Conservation (phyloP, 2,329 filamentous ascomycete genomes). For the Xylariaceae sp. region DNA sequence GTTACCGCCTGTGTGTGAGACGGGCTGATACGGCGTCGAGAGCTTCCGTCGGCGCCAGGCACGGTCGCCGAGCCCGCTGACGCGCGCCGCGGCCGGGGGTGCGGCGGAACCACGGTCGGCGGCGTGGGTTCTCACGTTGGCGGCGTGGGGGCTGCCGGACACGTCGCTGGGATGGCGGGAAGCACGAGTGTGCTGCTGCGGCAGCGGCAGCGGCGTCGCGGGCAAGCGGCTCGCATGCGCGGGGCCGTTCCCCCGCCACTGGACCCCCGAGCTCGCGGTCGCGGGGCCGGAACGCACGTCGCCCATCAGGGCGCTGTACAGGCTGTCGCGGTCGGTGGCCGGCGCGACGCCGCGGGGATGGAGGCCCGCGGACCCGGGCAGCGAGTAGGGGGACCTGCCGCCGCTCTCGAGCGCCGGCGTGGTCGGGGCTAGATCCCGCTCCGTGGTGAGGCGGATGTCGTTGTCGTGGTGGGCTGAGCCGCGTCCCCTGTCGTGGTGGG, state of each 20-base stretch:
- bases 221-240: neutral
- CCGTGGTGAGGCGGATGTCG: slow-evolving; percentile 7
- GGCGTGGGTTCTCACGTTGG: neutral
- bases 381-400: neutral
- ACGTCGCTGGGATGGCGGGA: neutral
- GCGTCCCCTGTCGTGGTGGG: neutral
- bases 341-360: neutral
- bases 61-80: slow-evolving; percentile 18
- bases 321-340: slow-evolving; percentile 4
- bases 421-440: slow-evolving; percentile 14
- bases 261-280: neutral
- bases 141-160: too few species aligned
- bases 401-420: slow-evolving; percentile 23
- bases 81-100: slow-evolving; percentile 10
- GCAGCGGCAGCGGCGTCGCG: neutral
- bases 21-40: slow-evolving; percentile 17
- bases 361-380: neutral
- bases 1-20: neutral
- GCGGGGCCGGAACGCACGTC: slow-evolving; percentile 13
- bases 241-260: neutral
- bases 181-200: neutral
- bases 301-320: slow-evolving; percentile 13
- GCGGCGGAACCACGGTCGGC: neutral
- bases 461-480: slow-evolving; percentile 1
- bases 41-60: slow-evolving; percentile 25